Evolutionary conservation across 2,329 filamentous ascomycete species (phyloP), one percentile per base, ranked within the genome.

Genomic region (Aspergillus cejpii): DNA sequence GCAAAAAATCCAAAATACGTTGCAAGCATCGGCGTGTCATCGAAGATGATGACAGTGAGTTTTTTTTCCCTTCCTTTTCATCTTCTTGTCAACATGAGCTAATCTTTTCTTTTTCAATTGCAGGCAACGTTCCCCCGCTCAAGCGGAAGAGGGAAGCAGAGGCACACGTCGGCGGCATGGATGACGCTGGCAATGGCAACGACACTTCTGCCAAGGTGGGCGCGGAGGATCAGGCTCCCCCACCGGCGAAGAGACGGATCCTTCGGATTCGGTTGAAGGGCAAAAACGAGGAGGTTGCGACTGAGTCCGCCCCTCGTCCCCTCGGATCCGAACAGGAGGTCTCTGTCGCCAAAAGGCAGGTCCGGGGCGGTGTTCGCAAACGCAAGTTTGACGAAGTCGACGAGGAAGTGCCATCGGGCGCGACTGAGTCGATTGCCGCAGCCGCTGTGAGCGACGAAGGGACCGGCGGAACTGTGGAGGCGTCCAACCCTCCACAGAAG

Each of bases 1-100:
- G 60, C 41, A 56, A 51, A 14, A 48, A 29, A 31, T 53, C 50
- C 42, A 63, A 61, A 53, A 54, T 55, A 47, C 55, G 56, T 26
- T 63, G 60, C 48, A 44, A 21, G 10, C 60, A 62, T 33, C 52
- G 53, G 37, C 47, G 37, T 6, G 23, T 37, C 17, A 31, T 43
- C 1, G 40, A 38, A 21, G 34, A 41, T 26, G 14, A 24, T 15
- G 26, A 43, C 14, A 27, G n/a, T 15, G 10, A 6, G 31, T 20
- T 6, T n/a, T 17, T 20, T 6, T 8, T 19, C 11, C 31, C 11
- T 28, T 7, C 3, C 17, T 17, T 6, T 17, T 11, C 17, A 15
- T 34, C 17, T 20, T 34, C 14, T 19, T 34, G 14, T 10, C 31
- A 17, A 19, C 10, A 34, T 11, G 15, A 24, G 33, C 27, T 27